Conservation (phyloP, 2,329 filamentous ascomycete species). For the Karstenula rhodostoma region DNA sequence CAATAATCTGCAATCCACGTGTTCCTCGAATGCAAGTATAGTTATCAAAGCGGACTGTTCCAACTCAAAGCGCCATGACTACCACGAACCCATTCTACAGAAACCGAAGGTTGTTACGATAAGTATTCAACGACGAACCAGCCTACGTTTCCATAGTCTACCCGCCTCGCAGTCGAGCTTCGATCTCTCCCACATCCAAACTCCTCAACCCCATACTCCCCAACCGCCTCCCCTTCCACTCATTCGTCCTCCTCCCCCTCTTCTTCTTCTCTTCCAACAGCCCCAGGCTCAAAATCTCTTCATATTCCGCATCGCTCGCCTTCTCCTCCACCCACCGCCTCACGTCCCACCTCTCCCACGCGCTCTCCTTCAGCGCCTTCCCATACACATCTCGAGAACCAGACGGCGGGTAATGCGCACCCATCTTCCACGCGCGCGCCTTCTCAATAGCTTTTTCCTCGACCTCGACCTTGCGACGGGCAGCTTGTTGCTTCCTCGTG, state of each 20-base stretch:
- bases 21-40: neutral
- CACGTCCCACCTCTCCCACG: constrained; percentile 16
- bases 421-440: constrained; percentile 10
- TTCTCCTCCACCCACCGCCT: neutral
- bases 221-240: neutral
- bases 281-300: neutral
- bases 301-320: neutral
- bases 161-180: too few relatives aligned
- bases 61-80: too few relatives aligned
- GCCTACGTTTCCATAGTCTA: too few relatives aligned
- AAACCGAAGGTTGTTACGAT: too few relatives aligned
- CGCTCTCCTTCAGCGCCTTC: neutral
- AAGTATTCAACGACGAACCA: too few relatives aligned
- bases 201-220: constrained; percentile 1
- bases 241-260: neutral
- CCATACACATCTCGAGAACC: neutral
- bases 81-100: too few relatives aligned
- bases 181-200: neutral
- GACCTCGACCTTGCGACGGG: neutral
- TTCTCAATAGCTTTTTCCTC: neutral
- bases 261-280: neutral
- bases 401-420: constrained; percentile 2
- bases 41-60: too few relatives aligned
- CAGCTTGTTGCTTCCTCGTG: neutral
- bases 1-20: neutral